Evolutionary conservation across 2,329 filamentous ascomycete species (phyloP).

Genomic region (Aureobasidium sp.): DNA sequence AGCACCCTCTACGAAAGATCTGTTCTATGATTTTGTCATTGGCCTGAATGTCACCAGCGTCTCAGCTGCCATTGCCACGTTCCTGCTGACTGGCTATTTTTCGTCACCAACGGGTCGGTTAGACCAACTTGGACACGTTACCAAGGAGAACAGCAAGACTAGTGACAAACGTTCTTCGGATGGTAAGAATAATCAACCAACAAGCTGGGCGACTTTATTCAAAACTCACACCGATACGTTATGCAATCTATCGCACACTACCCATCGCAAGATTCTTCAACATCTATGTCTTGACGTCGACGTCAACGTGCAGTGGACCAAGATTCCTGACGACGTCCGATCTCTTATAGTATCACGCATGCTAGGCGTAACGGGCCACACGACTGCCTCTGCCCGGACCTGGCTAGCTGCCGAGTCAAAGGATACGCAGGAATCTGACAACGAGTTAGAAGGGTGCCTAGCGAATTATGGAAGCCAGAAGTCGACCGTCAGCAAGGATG

Average conservation of each 20-base stretch:
- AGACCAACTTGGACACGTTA: background rate
- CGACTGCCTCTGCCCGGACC: background rate
- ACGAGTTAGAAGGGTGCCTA: background rate
- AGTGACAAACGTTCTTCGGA: background rate
- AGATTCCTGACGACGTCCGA: conserved; percentile 14
- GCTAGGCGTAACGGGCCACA: conserved; percentile 2
- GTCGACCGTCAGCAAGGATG: background rate
- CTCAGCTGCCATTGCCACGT: conserved; percentile 13
- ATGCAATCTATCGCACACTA: conserved; percentile 12
- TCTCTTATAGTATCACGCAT: conserved; percentile 15
- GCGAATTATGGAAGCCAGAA: background rate
- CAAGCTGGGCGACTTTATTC: background rate
- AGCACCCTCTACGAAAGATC: background rate
- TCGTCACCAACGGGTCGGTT: background rate
- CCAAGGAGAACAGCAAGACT: too few species aligned
- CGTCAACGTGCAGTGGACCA: conserved; percentile 13
- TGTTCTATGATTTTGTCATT: conserved; percentile 15
- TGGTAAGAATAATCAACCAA: too few species aligned
- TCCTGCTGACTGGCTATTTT: conserved; percentile 16
- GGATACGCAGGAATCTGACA: conserved; percentile 1
- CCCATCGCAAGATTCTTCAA: conserved; percentile 13
- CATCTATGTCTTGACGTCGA: conserved; percentile 15
- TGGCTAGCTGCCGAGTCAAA: conserved; percentile 13
- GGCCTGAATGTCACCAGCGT: conserved; percentile 13
- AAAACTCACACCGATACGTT: background rate